Evolutionary conservation across 2,329 filamentous ascomycete genomes (phyloP), one percentile per base, ranked within the genome.

Genomic region (Rutstroemia sydowiana): DNA sequence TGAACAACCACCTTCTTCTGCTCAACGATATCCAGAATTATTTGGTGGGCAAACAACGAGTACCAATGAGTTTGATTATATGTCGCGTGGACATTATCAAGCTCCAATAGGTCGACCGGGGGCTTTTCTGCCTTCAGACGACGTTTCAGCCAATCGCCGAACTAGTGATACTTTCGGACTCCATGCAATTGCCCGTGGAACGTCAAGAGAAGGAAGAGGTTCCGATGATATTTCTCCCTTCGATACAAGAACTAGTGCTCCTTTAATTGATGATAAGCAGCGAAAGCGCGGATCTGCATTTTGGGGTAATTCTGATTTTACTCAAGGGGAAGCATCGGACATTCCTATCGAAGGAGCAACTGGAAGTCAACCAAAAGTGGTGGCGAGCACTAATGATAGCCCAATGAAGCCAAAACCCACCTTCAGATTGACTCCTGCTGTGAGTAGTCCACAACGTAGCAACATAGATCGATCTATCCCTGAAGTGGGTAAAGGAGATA

Each of bases 1-100:
- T n/a, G 69, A 71, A 55, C 66, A 74, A 34, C 76, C 76, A 5
- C 76, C 77, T 5, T 75, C 75, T 3, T 74, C 77, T 4, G 72
- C 76, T 8, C 69, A 74, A 55, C 69, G 75, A 41, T 78, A 73
- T 53, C 74, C 75, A 3, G 66, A 69, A n/a, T 66, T 76, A 13
- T 77, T 79, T 57, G 66, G 66, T 41, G 59, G 65, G 14, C 61
- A 56, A 8, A 51, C 53, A 37, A 53, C 55, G 31, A 63, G 61
- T 45, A 40, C 55, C 16, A 47, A 56, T 32, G 56, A 58, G 8
- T 55, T 54, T 34, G 50, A 59, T 43, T 60, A 65, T 23, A 46
- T 65, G 5, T 59, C 62, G 3, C 50, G 57, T 41, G 57, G 64
- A 14, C 59, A 63, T 41, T 61, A 64, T 42, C 65, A 65, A 51